Base-by-base conservation (phyloP, 495 filamentous ascomycete genomes). In the Xylaria flabelliformis region DNA sequence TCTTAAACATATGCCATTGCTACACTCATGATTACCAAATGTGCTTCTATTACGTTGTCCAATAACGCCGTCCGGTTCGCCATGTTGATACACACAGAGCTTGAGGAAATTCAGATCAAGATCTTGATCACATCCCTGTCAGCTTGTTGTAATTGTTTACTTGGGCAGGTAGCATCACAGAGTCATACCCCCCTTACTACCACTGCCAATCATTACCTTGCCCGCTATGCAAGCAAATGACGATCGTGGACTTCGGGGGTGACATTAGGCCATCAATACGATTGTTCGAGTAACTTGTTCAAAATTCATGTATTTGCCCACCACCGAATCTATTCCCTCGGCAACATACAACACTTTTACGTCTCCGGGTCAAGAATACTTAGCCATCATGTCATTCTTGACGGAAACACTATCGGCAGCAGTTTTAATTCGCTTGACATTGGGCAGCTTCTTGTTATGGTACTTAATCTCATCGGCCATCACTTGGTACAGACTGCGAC, bases 401-500 rank as follows among this genome's bases (percentile, higher is more conserved):
- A 63, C 36, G 9, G 59, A 41, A 15, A 13, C 17, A 41, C 36
- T 24, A 24, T 39, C 36, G 36, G 36, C 8, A 39, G 19, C n/a
- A 21, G 34, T 15, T 13, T 10, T 36, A 9, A 1, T 63, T 41
- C 3, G 2, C 9, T 63, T 63, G n/a, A n/a, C n/a, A 15, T 42
- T 19, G 32, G 34, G 48, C 53, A 9, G 55, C n/a, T 48, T 71
- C 12, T 13, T 73, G n/a, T 9, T 64, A 48, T 74, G 67, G 66
- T 72, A 74, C 32, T 29, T 73, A 12, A 21, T 64, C n/a, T 62
- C 67, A 2, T 64, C 75, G 17, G 15, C 62, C 58, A 3, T 42
- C 12, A 46, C 75, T 41, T 77, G 72, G 71, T 44, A 50, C 59
- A 76, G 75, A n/a, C 72, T 79, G 1, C 75, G 75, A 26, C 68